These are phyloP conservation scores for Oxalis stricta DNA, from an alignment of 441 rosid genomes.

Conservation along the genomic window DNA sequence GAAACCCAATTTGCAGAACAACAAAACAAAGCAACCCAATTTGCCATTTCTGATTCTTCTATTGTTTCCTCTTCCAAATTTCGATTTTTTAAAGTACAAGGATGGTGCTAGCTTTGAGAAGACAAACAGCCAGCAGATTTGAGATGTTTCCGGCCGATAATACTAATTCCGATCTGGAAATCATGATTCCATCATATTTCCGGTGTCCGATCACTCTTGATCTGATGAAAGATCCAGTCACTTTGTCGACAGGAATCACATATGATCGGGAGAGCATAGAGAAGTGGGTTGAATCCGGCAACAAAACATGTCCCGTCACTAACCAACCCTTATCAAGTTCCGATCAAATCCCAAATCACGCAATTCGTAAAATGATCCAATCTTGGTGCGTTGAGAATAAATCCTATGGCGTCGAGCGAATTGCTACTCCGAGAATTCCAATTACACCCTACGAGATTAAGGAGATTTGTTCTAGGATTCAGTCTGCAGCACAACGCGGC, in stretches of 20 bases:
- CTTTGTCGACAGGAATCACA: conserved; percentile 19
- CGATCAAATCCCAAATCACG: conserved; percentile 22
- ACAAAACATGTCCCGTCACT: conserved; percentile 16
- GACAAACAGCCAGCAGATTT: neutral
- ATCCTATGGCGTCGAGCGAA: conserved; percentile 15
- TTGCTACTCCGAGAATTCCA: conserved; percentile 23
- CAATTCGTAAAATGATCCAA: conserved; percentile 18
- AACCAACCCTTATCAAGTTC: conserved; percentile 5
- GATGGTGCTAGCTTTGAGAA: conserved; percentile 6
- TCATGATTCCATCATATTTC: conserved; percentile 13
- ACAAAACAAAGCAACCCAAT: too few relatives aligned
- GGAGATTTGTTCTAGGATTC: conserved; percentile 7
- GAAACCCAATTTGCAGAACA: too few relatives aligned
- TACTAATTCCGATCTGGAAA: conserved; percentile 8
- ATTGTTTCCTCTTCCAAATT: neutral
- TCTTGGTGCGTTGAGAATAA: conserved; percentile 21
- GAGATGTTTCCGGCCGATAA: neutral
- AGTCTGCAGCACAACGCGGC: neutral
- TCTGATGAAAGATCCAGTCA: conserved; percentile 22
- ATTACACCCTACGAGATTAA: conserved; percentile 13
- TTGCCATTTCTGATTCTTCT: neutral
- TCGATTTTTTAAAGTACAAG: neutral
- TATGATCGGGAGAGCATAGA: conserved; percentile 25
- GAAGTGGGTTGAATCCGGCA: conserved; percentile 20
- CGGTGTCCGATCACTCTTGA: conserved; percentile 23